Conservation (phyloP, 2,329 filamentous ascomycete genomes). For the Lecanosticta acicola region DNA sequence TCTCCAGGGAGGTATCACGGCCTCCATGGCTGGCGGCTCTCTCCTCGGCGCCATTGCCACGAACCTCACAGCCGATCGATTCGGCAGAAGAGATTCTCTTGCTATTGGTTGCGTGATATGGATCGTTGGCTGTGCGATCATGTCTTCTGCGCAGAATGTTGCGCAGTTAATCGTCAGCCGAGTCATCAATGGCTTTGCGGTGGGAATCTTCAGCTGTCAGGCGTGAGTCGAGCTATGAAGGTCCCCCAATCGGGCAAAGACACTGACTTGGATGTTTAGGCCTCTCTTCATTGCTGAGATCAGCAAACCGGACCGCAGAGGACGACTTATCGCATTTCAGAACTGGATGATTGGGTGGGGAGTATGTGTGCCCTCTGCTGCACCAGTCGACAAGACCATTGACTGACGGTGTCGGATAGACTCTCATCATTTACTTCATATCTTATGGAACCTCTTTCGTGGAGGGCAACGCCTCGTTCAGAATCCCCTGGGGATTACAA, state of each 20-base stretch:
- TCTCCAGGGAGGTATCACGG: constrained; percentile 12
- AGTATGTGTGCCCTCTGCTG: constrained; percentile 2
- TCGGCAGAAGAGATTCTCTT: constrained; percentile 8
- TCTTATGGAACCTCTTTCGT: constrained; percentile 10
- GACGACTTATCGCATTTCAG: constrained; percentile 11
- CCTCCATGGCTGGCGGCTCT: constrained; percentile 9
- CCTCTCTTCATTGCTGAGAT: constrained; percentile 12
- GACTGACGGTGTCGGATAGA: no score
- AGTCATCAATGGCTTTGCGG: constrained; percentile 10
- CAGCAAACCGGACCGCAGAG: constrained; percentile 9
- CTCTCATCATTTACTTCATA: constrained; percentile 12
- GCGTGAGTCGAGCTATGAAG: no score
- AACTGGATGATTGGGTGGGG: constrained; percentile 14
- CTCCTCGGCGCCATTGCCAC: constrained; percentile 9
- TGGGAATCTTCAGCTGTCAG: constrained; percentile 11
- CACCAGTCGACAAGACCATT: no score
- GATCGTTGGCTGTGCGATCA: constrained; percentile 9
- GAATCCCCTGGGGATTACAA: constrained; percentile 10
- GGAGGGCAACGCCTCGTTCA: constrained; percentile 8
- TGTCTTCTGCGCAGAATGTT: constrained; percentile 9
- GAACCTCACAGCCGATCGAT: constrained; percentile 8
- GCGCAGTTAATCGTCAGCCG: constrained; percentile 6
- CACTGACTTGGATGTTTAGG: no score
- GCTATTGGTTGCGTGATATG: constrained; percentile 10
- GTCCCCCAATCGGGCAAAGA: no score